Base-by-base conservation (phyloP, 208 protist genomes). In the Leishmania gerbilli region DNA sequence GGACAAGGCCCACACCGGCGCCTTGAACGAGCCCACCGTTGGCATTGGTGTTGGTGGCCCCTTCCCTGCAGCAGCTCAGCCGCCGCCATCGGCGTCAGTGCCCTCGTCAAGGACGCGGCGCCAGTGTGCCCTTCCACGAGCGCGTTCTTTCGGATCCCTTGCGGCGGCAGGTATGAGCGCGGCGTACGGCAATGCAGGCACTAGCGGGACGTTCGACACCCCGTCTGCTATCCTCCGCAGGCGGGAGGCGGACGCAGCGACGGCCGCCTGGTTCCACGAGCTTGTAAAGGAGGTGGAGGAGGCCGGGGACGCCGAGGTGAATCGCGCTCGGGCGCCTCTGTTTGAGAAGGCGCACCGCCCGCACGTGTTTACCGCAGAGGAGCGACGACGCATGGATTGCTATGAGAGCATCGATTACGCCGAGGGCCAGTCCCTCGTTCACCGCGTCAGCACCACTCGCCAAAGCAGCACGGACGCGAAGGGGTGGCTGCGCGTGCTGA, bases 331-430 rank as follows among this genome's bases (percentile, higher is more conserved):
- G 21, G 84, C 85, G 19, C 88, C 88, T 9, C 79, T 91, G 24
- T 95, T 95, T 69, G 88, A 90, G n/a, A 87, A 60, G 51, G 84
- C 82, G 7, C 82, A 88, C 24, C 82, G 81, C 71, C 85, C 89
- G 21, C 93, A 95, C 78, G 71, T 87, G 4, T 95, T 93, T 69
- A 90, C 93, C 0, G 78, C 84, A 19, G 87, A 91, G 45, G 91
- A 96, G 84, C 82, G 90, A 40, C 81, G 82, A 11, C 82, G 89
- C n/a, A 96, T 96, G 93, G 90, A 91, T 65, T 82, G 87, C n/a
- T 95, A 93, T 81, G 93, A 96, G 83, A 89, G 89, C 81, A 90
- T 96, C 74, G 93, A 96, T 85, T 96, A 95, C 83, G 88, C 83
- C 37, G 89, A 87, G 84, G 81, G 87, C 1, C 89, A 94, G 71